Evolutionary conservation across 2,329 filamentous ascomycete species (phyloP).

Genomic region (Canariomyces notabilis): DNA sequence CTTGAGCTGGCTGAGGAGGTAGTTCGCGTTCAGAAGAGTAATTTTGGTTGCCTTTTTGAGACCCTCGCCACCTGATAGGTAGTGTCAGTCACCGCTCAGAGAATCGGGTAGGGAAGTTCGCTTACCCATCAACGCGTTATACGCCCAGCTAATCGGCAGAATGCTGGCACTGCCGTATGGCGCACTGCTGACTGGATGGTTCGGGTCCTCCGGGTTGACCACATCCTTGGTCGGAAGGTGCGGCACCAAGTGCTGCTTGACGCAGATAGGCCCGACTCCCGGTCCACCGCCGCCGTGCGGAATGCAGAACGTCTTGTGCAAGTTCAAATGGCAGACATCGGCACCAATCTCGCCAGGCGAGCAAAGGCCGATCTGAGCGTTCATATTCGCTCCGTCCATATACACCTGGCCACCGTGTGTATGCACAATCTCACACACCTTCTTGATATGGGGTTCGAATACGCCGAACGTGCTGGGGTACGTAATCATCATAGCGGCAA

Average conservation of each 20-base stretch:
- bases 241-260: constrained; percentile 71
- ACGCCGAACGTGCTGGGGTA: constrained; percentile 95
- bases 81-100: background rate
- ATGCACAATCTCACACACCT: constrained; percentile 81
- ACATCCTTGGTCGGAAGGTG: constrained; percentile 60
- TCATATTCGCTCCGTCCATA: constrained; percentile 99
- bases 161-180: constrained; percentile 87
- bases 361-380: constrained; percentile 92
- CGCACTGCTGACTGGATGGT: constrained; percentile 73
- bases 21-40: constrained; percentile 94
- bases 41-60: constrained; percentile 87
- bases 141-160: constrained; percentile 89
- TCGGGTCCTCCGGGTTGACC: constrained; percentile 38
- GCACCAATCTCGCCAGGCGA: constrained; percentile 93
- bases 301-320: constrained; percentile 99
- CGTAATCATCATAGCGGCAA: constrained; percentile 93
- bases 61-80: constrained; percentile 52
- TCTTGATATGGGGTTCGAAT: constrained; percentile 84
- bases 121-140: constrained; percentile 87
- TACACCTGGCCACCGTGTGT: constrained; percentile 87
- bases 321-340: constrained; percentile 93
- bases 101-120: background rate
- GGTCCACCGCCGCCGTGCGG: constrained; percentile 93
- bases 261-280: constrained; percentile 89
- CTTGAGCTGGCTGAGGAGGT: constrained; percentile 82